Base-by-base conservation (phyloP, 2,329 filamentous ascomycete genomes). In the Fusarium hostae region DNA sequence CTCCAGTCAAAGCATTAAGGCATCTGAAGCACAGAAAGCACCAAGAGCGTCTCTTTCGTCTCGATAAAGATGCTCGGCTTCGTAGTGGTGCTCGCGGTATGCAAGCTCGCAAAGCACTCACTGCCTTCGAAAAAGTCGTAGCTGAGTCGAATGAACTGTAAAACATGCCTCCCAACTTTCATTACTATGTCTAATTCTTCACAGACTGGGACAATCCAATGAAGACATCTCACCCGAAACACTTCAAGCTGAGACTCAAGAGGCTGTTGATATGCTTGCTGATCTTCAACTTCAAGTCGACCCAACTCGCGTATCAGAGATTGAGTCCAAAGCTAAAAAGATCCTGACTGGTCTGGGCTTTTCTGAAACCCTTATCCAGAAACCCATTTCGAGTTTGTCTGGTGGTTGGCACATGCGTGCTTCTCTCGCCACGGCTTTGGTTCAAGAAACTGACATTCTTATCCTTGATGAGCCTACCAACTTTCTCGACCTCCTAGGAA, bases 401-500 rank as follows among this genome's bases (percentile, higher is more conserved):
- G 94, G 94, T 10, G 94, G 92, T 4, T 94, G 91, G 91, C 87
- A 86, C 66, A 94, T 93, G 89, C 87, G 92, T 13, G 89, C 88
- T 32, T 84, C 89, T 63, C 84, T 94, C 1, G 91, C 91, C 5
- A 84, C 84, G 6, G 88, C 89, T 1, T 84, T 97, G 7, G 87
- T 94, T 2, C 91, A 94, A 68, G 88, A 91, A 11, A 88, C 90
- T 0, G 93, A 97, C 72, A 89, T 97, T 5, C 84, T 97, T 63
- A 90, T 97, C 55, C 88, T 97, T 4, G 94, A 97, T 78, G 94
- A 97, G 78, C 94, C 94, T 0, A 97, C 94, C 37, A 97, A 97
- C 77, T 97, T 94, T 77, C 86, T 97, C 2, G 94, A 97, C 76
- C 84, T 97, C 1, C 86, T 94, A 0, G 93, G 92, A 2, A 94